Base-by-base conservation (phyloP, 139 green algal species). In the Raphidocelis subcapitata region DNA sequence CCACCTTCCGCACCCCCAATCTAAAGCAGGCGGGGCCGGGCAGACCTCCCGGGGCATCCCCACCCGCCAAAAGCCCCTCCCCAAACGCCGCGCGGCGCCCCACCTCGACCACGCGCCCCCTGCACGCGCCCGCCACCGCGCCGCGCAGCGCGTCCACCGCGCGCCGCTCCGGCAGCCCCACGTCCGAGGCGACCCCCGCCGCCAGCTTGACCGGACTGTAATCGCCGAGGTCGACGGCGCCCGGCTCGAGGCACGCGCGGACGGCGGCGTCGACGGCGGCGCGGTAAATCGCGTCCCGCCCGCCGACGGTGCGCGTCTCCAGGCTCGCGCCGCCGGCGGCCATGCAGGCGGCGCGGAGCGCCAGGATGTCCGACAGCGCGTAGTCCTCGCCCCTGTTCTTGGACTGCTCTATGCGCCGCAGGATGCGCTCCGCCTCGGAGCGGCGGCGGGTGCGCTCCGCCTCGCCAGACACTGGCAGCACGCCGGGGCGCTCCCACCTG, bases 301-400 rank as follows among this genome's bases (percentile, higher is more conserved):
- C 54, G 12, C 54, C 54, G 10, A 61, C 54, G 10, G 54, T 61
- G 12, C 54, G 54, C 54, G 54, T 14, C 12, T 61, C 54, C 12
- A 61, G 24, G 12, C 5, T 14, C 54, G 54, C 54, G 54, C 24
- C n/a, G 54, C 54, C 54, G 54, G 54, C 54, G 24, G 23, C 5
- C 54, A 33, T 28, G 54, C 54, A 61, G 10, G 54, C 54, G 54
- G 24, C n/a, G 54, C 54, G 54, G 10, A 61, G 54, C 54, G 54
- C 54, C 12, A 61, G 54, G 24, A 61, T 28, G 24, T 33, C n/a
- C 15, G 12, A 8, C 10, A 61, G 54, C 12, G 54, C 24, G 54
- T 61, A 61, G 54, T 61, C 54, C 54, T 61, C 54, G 24, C 54
- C 54, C 24, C 24, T 29, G 54, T 61, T 61, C 15, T 61, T 61